Conservation (phyloP, 257 asterid genomes). For the Ilex aquifolium region DNA sequence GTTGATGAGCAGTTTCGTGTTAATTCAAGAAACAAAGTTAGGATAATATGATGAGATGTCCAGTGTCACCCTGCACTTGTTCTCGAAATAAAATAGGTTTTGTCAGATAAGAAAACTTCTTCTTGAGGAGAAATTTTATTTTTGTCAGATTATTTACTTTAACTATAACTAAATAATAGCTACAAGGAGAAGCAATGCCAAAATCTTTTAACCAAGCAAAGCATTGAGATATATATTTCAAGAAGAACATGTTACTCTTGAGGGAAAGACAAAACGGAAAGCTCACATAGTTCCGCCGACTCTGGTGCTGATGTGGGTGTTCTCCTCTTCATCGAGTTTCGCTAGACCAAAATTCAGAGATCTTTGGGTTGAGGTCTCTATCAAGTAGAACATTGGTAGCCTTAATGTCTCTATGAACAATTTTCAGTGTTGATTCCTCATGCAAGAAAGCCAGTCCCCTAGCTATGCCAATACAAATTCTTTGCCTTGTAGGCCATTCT, state of each 20-base stretch:
- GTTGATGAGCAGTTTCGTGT: too few relatives aligned
- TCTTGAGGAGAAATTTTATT: too few relatives aligned
- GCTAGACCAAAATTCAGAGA: constrained; percentile 76
- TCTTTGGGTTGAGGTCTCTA: constrained; percentile 55
- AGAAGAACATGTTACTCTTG: too few relatives aligned
- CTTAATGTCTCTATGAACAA: constrained; percentile 69
- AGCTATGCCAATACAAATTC: constrained; percentile 52
- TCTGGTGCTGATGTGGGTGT: constrained; percentile 57
- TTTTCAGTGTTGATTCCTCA: constrained; percentile 58
- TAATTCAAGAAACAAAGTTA: too few relatives aligned
- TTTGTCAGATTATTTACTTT: too few relatives aligned
- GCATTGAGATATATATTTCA: not conserved
- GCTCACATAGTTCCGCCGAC: constrained; percentile 74
- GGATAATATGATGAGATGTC: too few relatives aligned
- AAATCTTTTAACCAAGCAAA: too few relatives aligned
- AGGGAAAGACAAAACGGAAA: not conserved
- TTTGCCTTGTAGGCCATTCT: constrained; percentile 46
- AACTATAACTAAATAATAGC: too few relatives aligned
- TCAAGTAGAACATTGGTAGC: constrained; percentile 58
- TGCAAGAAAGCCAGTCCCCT: constrained; percentile 56
- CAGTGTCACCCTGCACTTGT: too few relatives aligned
- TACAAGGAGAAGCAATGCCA: too few relatives aligned
- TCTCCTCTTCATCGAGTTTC: constrained; percentile 54
- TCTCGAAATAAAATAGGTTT: too few relatives aligned
- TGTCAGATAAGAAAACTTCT: too few relatives aligned